phyloP scores from a whole-genome alignment of 176 grass and related monocot genomes.

The Calamus simplicifolius region DNA sequence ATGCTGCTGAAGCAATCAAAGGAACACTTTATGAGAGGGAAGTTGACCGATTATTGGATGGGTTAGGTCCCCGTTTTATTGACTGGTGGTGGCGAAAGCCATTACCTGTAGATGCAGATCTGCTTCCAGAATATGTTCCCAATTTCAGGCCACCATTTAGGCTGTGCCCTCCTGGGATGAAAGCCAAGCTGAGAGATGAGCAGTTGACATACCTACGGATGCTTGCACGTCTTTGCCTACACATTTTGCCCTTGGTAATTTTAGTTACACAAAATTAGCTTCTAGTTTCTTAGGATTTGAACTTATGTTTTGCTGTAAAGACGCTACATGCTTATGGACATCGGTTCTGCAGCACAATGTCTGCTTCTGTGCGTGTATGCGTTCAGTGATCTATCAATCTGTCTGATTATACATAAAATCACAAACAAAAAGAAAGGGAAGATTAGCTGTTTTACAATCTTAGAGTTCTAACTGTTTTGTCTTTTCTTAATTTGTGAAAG shows the following conservation, averaged over 20 bases:
- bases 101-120: constrained; percentile 85
- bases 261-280: not conserved
- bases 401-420: no score
- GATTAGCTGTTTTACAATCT: no score
- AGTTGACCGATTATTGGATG: constrained; percentile 58
- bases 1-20: constrained; percentile 25
- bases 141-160: constrained; percentile 63
- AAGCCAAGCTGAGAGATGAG: constrained; percentile 41
- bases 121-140: constrained; percentile 55
- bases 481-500: constrained; percentile 29
- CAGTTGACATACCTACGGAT: constrained; percentile 77
- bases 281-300: not conserved
- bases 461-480: not conserved
- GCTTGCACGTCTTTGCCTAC: constrained; percentile 63
- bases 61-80: constrained; percentile 78
- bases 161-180: constrained; percentile 50
- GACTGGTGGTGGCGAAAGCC: constrained; percentile 97
- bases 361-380: constrained; percentile 3
- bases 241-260: constrained; percentile 87
- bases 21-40: constrained; percentile 83
- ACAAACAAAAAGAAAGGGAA: no score
- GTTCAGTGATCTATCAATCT: not conserved
- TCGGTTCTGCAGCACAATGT: not conserved
- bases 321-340: constrained; percentile 6
- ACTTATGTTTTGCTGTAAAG: not conserved